Evolutionary conservation across 2,329 filamentous ascomycete genomes (phyloP), one percentile per base, ranked within the genome.

Genomic region (Ophiostoma ips): DNA sequence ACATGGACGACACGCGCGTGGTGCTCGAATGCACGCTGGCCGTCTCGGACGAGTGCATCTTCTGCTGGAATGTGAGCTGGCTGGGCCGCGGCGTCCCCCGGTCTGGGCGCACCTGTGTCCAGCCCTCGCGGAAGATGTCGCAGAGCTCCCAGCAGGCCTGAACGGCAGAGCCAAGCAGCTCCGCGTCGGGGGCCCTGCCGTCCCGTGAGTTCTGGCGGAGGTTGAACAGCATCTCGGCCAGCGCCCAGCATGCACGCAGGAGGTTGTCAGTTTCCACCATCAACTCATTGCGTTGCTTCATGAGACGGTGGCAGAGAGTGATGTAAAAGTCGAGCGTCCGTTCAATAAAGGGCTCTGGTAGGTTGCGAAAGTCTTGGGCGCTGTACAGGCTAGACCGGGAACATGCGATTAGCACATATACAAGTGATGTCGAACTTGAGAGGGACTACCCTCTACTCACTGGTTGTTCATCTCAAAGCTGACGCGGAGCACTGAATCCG

Each of bases 391-490:
- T 80, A 51, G 2, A n/a, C n/a, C n/a, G 50, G 37, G 11, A 5
- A 8, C 16, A n/a, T 6, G 3, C 28, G 19, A n/a, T 35, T 10
- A 50, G 13, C 24, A 41, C 36, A 28, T 15, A 9, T 5, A 11
- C 2, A 24, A 2, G 3, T 11, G 2, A 9, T 33, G 30, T 3
- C n/a, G 8, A 9, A 15, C 36, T 1, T 12, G 5, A 28, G 5
- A 28, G 8, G 24, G 8, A 5, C 16, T 36, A 5, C 15, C 35
- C 7, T 30, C 18, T 9, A 63, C 75, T 62, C 60, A 80, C 76
- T 96, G 89, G 59, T 94, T 95, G 66, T 94, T 95, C 21, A 95
- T 72, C 66, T 95, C 90, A 62, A 95, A 95, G 67, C 87, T 95
- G 56, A 95, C 89, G 45, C 90, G 76, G 44, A 96, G 67, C 13